Evolutionary conservation across 2,329 filamentous ascomycete species (phyloP).

Genomic region (Acephala macrosclerotiorum): DNA sequence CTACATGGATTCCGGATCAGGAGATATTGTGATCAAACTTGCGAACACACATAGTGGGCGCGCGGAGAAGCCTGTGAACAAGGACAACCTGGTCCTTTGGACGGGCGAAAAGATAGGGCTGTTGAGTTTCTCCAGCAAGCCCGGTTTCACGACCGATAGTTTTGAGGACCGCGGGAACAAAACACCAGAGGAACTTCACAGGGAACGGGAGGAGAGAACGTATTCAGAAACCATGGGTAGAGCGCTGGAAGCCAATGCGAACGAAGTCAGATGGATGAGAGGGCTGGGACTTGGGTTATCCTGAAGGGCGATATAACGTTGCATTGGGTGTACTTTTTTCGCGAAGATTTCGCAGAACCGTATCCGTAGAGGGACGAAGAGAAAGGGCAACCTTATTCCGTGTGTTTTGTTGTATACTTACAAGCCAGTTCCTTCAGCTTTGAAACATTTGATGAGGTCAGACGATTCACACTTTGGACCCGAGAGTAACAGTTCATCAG

Average conservation of each 20-base stretch:
- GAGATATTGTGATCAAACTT: slow-evolving; percentile 83
- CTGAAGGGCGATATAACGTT: slow-evolving; percentile 15
- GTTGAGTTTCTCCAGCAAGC: slow-evolving; percentile 64
- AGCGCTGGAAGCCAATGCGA: slow-evolving; percentile 72
- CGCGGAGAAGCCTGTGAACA: slow-evolving; percentile 49
- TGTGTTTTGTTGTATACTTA: slow-evolving; percentile 3
- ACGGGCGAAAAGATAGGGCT: slow-evolving; percentile 86
- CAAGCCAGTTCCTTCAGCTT: neutral
- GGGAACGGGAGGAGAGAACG: slow-evolving; percentile 61
- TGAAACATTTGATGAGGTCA: slow-evolving; percentile 14
- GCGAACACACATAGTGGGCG: slow-evolving; percentile 55
- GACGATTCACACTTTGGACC: slow-evolving; percentile 15
- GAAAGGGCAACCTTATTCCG: slow-evolving; percentile 5
- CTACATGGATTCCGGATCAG: slow-evolving; percentile 54
- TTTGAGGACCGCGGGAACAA: slow-evolving; percentile 52
- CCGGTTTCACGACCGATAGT: slow-evolving; percentile 57
- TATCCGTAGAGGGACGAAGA: slow-evolving; percentile 1
- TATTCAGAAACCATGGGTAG: slow-evolving; percentile 77
- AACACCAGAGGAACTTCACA: slow-evolving; percentile 54
- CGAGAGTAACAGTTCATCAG: neutral
- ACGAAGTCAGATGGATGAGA: slow-evolving; percentile 37
- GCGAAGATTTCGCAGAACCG: slow-evolving; percentile 1
- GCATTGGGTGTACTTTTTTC: slow-evolving; percentile 13
- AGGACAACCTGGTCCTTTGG: slow-evolving; percentile 83
- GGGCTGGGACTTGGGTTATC: slow-evolving; percentile 29